Percentiles rank a stretch among this genome's conserved stretches.
Conservation (phyloP, 371 early-diverging fungal genomes). For the Apophysomyces variabilis region DNA sequence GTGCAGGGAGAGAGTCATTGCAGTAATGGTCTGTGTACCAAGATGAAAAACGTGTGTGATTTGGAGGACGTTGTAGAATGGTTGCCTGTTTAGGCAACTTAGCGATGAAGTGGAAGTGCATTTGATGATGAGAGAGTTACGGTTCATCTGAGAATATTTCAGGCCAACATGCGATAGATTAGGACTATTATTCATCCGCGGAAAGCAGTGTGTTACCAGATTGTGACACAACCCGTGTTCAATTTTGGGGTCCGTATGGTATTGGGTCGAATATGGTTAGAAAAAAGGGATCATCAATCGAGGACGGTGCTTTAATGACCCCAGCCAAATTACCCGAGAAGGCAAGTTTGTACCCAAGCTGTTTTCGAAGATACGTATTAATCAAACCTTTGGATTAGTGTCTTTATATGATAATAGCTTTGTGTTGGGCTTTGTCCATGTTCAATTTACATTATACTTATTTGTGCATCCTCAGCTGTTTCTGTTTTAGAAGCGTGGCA, state of each 20-base stretch:
- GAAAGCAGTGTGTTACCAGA: background rate
- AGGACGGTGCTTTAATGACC: slow-evolving; percentile 8
- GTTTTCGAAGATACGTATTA: background rate
- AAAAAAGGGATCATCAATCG: slow-evolving; percentile 6
- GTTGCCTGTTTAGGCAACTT: too few species aligned
- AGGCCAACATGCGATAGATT: background rate
- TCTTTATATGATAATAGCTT: too few species aligned
- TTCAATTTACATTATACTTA: slow-evolving; percentile 2
- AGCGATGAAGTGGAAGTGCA: background rate
- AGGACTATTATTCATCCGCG: background rate
- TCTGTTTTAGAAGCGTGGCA: slow-evolving; percentile 12
- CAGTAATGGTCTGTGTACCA: too few species aligned
- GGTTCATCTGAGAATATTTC: background rate
- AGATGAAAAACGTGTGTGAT: too few species aligned
- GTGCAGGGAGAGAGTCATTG: too few species aligned
- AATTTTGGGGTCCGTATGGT: slow-evolving; percentile 8
- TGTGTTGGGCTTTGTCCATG: too few species aligned
- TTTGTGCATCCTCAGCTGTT: slow-evolving; percentile 7
- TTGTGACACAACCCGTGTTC: slow-evolving; percentile 9
- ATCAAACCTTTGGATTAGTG: too few species aligned
- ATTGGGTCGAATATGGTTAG: slow-evolving; percentile 1
- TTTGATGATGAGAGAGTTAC: background rate
- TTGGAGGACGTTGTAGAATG: background rate
- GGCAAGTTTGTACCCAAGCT: slow-evolving; percentile 3
- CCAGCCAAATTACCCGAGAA: slow-evolving; percentile 7